Evolutionary conservation across 2,329 filamentous ascomycete species (phyloP), one percentile per base, ranked within the genome.

Genomic region (Diaporthe vexans): DNA sequence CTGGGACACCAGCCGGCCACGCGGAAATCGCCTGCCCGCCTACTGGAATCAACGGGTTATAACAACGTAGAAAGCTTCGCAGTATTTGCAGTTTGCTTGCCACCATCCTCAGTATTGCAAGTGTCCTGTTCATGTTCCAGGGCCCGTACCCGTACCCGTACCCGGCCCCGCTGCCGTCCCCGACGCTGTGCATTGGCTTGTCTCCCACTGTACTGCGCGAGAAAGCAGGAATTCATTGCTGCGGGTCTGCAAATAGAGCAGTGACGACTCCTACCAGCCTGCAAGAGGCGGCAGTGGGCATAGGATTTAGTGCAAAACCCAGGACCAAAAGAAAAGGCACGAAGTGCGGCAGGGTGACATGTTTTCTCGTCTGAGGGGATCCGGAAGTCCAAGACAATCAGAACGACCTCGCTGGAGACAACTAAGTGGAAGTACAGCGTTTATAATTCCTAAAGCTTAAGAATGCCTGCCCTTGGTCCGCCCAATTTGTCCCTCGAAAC

Each of bases 381-480:
- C 24, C 58, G 46, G 11, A 10, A 6, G 24, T 5, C 11, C 9
- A 17, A 35, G 19, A 52, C 11, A 17, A 35, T 17, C 7, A 37
- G 29, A 24, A 21, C 24, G 21, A 54, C 48, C 13, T 40, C 46
- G 17, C 17, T 51, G 21, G 13, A 8, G 21, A 54, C 33, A 24
- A 4, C 24, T 10, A 17, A 40, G 48, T 68, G 48, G 33, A 68
- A 68, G 46, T 33, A 68, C 21, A 52, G 63, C 63, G 63, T 68
- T 68, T 68, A 54, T 52, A 68, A 68, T 68, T 40, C 48, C 63
- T 68, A 29, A 68, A 68, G 63, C 63, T 54, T 54, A 24, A 68
- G 48, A 68, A 52, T 68, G 46, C 46, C 63, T 13, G 63, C 48
- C 63, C 63, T 68, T n/a, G n/a, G n/a, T 54, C 43, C 48, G 29